Base-by-base conservation (phyloP, 306 rosid genomes). In the Arachis stenosperma region DNA sequence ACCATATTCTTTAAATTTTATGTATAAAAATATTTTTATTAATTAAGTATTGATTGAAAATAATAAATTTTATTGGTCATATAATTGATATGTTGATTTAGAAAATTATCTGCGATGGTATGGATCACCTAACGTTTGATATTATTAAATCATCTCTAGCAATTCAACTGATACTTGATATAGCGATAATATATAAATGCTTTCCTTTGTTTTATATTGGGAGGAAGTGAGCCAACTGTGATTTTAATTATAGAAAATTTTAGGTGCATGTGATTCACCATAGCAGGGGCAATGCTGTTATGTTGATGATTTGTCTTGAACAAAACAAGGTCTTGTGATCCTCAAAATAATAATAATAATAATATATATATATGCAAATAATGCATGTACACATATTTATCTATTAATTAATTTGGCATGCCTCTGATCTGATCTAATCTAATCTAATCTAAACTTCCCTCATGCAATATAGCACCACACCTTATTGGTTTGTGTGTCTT, bases 211-310 rank as follows among this genome's bases (percentile, higher is more conserved):
- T 41, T 55, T 10, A 39, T 54, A 40, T 50, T 33, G 37, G 9
- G 10, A 15, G 54, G 14, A 81, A 79, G 75, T 57, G 48, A 73
- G 84, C 76, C 88, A 85, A 78, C 82, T 75, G 67, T 47, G 71
- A 69, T 69, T 60, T 50, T 60, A 1, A 47, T 59, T 22, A 51
- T 77, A 83, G 46, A 72, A 86, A 79, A 22, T 81, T 74, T 70
- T 67, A 81, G 88, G 83, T 84, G 96, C 97, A 89, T 88, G 97
- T 89, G 96, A 89, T 83, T 91, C 90, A 75, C 66, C 84, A 73
- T 63, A 79, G 47, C 81, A 83, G 75, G 69, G 27, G 27, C 79
- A 83, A 81, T 81, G 93, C 89, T 89, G 85, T 84, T 79, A 61
- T 80, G 75, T 70, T 84, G 84, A 83, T 89, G 81, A 87, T 81